phyloP scores from a whole-genome alignment of 331 rosid species.

The Rosa hybrid region DNA sequence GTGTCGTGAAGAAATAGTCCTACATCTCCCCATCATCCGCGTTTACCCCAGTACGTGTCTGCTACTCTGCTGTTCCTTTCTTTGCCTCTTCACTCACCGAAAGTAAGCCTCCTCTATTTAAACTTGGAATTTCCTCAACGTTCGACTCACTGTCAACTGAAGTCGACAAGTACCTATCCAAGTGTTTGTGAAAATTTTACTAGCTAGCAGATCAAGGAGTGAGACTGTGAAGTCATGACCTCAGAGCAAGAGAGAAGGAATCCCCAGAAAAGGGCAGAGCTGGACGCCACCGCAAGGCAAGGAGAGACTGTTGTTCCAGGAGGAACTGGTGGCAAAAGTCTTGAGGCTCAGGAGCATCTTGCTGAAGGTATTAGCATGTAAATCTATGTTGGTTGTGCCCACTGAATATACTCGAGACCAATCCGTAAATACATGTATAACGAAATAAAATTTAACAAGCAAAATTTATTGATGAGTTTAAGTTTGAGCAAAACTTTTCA shows the following conservation, averaged over 20 bases:
- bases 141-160: not conserved
- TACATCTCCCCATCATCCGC: conserved; percentile 10
- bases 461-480: too few relatives aligned
- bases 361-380: conserved; percentile 54
- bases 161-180: not conserved
- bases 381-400: not conserved
- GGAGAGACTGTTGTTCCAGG: conserved; percentile 76
- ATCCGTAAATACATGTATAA: too few relatives aligned
- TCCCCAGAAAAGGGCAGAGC: conserved; percentile 21
- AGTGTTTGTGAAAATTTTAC: not conserved
- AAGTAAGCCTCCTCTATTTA: not conserved
- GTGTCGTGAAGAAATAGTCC: conserved; percentile 27
- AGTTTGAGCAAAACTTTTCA: too few relatives aligned
- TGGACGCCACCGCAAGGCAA: conserved; percentile 56
- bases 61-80: not conserved
- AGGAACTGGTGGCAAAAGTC: conserved; percentile 78
- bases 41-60: conserved; percentile 23
- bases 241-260: conserved; percentile 28
- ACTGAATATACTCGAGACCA: too few relatives aligned
- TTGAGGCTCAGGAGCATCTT: conserved; percentile 74
- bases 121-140: not conserved
- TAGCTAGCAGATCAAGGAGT: not conserved
- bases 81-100: not conserved
- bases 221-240: conserved; percentile 29
- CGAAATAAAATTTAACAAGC: too few relatives aligned